Conservation (phyloP, 208 protist species). For the Leishmania arabica region DNA sequence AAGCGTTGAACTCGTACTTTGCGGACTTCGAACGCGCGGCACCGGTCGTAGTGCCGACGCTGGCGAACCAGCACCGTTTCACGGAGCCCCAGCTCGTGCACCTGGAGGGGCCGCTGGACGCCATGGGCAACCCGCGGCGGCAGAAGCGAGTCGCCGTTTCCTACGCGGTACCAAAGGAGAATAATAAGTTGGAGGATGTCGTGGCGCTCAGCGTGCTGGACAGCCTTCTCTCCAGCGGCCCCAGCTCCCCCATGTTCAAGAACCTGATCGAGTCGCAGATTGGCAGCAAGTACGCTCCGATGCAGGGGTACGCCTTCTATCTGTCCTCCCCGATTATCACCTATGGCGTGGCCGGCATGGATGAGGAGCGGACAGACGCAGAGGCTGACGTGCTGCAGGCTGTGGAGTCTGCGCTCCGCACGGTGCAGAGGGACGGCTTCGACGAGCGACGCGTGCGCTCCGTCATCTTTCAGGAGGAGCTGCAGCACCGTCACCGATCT, state of each 20-base stretch:
- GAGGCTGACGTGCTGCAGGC: slow-evolving; percentile 70
- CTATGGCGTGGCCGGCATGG: slow-evolving; percentile 90
- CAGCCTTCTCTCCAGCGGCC: slow-evolving; percentile 80
- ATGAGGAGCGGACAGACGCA: slow-evolving; percentile 57
- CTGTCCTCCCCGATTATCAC: slow-evolving; percentile 82
- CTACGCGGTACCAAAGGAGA: slow-evolving; percentile 63
- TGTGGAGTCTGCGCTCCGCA: slow-evolving; percentile 57
- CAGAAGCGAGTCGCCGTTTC: slow-evolving; percentile 87
- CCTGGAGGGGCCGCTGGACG: slow-evolving; percentile 78
- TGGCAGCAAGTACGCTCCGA: slow-evolving; percentile 81
- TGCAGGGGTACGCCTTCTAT: slow-evolving; percentile 85
- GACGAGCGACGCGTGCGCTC: slow-evolving; percentile 77
- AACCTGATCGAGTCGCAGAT: slow-evolving; percentile 89
- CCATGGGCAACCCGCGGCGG: slow-evolving; percentile 74
- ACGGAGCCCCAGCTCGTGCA: slow-evolving; percentile 40
- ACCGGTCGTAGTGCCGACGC: slow-evolving; percentile 56
- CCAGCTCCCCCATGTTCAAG: slow-evolving; percentile 89
- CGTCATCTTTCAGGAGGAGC: slow-evolving; percentile 90
- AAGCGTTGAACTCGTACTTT: slow-evolving; percentile 75
- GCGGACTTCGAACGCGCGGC: slow-evolving; percentile 38
- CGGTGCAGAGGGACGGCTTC: slow-evolving; percentile 79
- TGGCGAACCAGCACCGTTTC: slow-evolving; percentile 59
- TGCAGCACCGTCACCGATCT: slow-evolving; percentile 88
- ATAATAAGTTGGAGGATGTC: slow-evolving; percentile 71
- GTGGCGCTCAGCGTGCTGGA: slow-evolving; percentile 85